Conservation (phyloP, 139 green algal species). For the Chlamydomonas sphaeroides region DNA sequence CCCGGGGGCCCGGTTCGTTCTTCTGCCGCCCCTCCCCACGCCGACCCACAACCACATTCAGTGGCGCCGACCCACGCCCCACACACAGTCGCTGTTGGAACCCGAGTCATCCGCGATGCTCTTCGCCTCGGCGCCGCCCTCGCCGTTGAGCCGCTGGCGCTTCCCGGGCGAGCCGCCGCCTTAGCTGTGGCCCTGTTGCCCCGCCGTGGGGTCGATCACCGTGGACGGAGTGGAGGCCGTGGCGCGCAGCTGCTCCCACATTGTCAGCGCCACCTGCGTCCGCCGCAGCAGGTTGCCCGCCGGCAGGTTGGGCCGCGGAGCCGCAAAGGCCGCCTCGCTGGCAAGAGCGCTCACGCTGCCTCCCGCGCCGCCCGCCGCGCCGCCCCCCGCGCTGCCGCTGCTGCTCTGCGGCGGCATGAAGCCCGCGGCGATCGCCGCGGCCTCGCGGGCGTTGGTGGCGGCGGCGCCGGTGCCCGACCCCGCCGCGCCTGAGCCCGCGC, state of each 20-base stretch:
- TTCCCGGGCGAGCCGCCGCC: not conserved
- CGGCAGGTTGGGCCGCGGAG: not conserved
- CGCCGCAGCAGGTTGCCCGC: constrained; percentile 2
- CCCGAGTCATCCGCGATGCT: constrained; percentile 12
- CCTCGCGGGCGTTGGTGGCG: no score
- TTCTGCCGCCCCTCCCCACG: no score
- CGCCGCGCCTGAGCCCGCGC: no score
- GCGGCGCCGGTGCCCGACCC: no score
- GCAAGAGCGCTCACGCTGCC: not conserved
- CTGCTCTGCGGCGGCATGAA: constrained; percentile 3
- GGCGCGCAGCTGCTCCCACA: constrained; percentile 75
- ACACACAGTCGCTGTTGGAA: constrained; percentile 26
- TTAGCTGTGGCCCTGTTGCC: constrained; percentile 2
- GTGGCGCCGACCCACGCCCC: not conserved
- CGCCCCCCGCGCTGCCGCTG: constrained; percentile 30
- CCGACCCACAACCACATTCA: not conserved
- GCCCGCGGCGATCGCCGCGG: not conserved
- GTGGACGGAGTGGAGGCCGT: constrained; percentile 78
- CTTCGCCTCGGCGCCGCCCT: not conserved
- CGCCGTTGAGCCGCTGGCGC: not conserved
- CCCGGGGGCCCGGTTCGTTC: no score
- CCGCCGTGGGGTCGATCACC: constrained; percentile 53
- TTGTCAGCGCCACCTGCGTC: constrained; percentile 51
- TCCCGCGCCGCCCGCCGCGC: not conserved
- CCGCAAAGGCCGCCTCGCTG: not conserved